Base-by-base conservation (phyloP, 164 flowering plant species). In the Platanus orientalis region DNA sequence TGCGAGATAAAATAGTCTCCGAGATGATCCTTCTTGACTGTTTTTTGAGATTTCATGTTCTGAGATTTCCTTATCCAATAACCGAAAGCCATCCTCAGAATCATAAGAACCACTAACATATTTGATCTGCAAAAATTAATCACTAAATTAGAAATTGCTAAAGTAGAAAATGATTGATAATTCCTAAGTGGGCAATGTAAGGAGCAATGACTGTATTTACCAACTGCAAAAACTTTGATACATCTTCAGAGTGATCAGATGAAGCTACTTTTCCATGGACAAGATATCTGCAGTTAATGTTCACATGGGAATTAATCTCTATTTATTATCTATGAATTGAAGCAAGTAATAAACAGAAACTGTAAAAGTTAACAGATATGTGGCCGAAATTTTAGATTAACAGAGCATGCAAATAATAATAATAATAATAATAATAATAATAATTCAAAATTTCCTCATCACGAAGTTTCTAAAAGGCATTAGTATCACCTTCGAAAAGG, bases 1-100 rank as follows among this genome's bases (percentile, higher is more conserved):
- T 62, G 99, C 99, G 68, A 94, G 80, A 79, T 94, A 94, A 75
- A 94, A 91, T 36, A 94, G 90, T 67, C 99, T 88, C 26, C 96
- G 75, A 40, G 99, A 84, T 40, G 89, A 69, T 61, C 95, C 96
- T 79, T 83, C 92, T 14, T 57, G 59, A 70, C 83, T 88, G 44
- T 85, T 80, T 75, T 56, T 87, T 19, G 82, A 81, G 19, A 72
- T 17, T 66, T 94, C 99, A 58, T 86, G 87, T 73, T 74, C 80
- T 32, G 83, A 75, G 39, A 94, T 94, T 70, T 83, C 89, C 73
- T 84, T 83, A 68, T 94, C 99, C 75, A 94, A 62, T 30, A 70
- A 62, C 52, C 21, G 70, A 67, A 89, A 91, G 20, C 97, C 97
- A 39, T 91, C 93, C 39, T 76, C 89, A 19, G 72, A 28, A 61